These are phyloP conservation scores for Colletotrichum cuscutae DNA, from an alignment of 2,329 filamentous ascomycete species.

Conservation along the genomic window DNA sequence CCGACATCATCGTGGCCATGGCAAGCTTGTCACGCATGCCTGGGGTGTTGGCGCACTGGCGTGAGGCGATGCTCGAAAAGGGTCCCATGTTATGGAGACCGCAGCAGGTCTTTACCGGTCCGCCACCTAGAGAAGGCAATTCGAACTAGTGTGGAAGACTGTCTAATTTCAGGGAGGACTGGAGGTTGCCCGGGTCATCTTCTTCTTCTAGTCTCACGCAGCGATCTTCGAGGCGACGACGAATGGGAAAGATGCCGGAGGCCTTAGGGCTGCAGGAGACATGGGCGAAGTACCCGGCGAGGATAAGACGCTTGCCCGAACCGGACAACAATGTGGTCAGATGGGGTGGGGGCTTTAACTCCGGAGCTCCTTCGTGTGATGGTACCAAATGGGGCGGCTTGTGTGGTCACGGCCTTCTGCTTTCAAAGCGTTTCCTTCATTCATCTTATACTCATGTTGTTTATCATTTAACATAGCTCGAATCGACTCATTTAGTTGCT, in stretches of 20 bases:
- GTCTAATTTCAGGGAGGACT: background rate
- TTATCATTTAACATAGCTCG: background rate
- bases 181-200: background rate
- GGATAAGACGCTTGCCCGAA: background rate
- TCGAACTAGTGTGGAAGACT: background rate
- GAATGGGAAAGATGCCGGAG: background rate
- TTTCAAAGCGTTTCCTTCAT: background rate
- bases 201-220: background rate
- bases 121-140: slow-evolving; percentile 10
- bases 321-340: background rate
- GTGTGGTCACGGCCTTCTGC: background rate
- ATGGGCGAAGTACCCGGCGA: background rate
- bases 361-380: background rate
- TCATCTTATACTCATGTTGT: background rate
- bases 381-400: background rate
- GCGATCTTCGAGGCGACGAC: background rate
- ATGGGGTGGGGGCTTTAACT: background rate
- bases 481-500: background rate
- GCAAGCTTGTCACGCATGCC: slow-evolving; percentile 40
- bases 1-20: slow-evolving; percentile 43
- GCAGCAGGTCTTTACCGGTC: slow-evolving; percentile 39
- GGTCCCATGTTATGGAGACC: slow-evolving; percentile 43
- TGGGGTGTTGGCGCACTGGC: slow-evolving; percentile 44
- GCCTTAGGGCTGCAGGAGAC: background rate
- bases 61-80: slow-evolving; percentile 41